Evolutionary conservation across 2,329 filamentous ascomycete species (phyloP).

Genomic region (Penicillium paneum): DNA sequence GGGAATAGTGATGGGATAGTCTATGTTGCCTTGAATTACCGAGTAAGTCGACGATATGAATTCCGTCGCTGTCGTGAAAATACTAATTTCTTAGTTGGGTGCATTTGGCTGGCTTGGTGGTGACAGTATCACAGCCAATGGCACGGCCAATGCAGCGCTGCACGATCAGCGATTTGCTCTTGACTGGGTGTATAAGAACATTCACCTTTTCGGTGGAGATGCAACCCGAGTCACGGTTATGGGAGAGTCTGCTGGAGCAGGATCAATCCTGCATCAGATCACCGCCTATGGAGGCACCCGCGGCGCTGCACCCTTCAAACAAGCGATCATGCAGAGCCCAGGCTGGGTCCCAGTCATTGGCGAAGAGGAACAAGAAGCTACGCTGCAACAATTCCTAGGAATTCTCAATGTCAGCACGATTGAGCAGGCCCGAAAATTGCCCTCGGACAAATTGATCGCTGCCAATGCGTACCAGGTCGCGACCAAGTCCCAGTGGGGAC

Average conservation of each 20-base stretch:
- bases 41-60: constrained; percentile 24
- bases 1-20: constrained; percentile 43
- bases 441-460: constrained; percentile 39
- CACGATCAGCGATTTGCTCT: constrained; percentile 56
- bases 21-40: constrained; percentile 50
- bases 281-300: constrained; percentile 50
- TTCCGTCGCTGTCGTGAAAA: neutral
- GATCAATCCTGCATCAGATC: constrained; percentile 56
- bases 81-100: constrained; percentile 36
- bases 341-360: constrained; percentile 36
- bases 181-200: constrained; percentile 56
- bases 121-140: constrained; percentile 43
- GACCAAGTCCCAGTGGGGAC: constrained; percentile 37
- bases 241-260: constrained; percentile 51
- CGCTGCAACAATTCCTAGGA: constrained; percentile 40
- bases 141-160: constrained; percentile 50
- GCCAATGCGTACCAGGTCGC: constrained; percentile 47
- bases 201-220: constrained; percentile 56
- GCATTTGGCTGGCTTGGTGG: constrained; percentile 51
- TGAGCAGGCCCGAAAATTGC: constrained; percentile 43
- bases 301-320: constrained; percentile 37
- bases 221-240: constrained; percentile 46
- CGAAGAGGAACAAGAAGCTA: constrained; percentile 38
- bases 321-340: constrained; percentile 48
- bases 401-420: constrained; percentile 45